Percentiles rank a stretch among this genome's conserved stretches.
These are phyloP conservation scores for Atkinsonella texensis DNA, from an alignment of 2,329 filamentous ascomycete genomes.

Conservation along the genomic window DNA sequence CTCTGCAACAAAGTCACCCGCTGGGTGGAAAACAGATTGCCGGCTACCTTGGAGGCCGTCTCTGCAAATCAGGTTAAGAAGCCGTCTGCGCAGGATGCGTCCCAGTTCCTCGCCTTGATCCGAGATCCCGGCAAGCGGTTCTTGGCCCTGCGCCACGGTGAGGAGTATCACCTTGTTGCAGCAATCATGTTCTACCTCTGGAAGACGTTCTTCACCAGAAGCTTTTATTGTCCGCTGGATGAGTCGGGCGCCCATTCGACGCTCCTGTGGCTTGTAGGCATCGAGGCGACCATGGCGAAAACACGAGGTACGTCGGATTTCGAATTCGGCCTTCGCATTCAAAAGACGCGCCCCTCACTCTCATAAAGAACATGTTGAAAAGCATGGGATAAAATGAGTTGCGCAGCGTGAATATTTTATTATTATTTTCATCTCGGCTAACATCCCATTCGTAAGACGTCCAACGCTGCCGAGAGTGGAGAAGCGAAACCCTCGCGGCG, in stretches of 20 bases:
- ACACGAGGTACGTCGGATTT: slow-evolving; percentile 8
- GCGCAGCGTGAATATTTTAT: no score
- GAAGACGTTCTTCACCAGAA: slow-evolving; percentile 22
- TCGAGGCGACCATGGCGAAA: slow-evolving; percentile 21
- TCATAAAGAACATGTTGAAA: no score
- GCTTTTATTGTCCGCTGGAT: slow-evolving; percentile 25
- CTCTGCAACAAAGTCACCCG: slow-evolving; percentile 22
- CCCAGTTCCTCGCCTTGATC: slow-evolving; percentile 21
- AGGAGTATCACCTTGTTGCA: slow-evolving; percentile 24
- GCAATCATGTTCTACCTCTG: slow-evolving; percentile 27
- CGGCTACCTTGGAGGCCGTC: slow-evolving; percentile 19
- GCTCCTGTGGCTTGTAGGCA: slow-evolving; percentile 20
- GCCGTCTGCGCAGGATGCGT: slow-evolving; percentile 15
- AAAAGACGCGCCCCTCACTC: neutral
- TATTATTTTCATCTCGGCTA: no score
- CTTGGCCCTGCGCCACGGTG: slow-evolving; percentile 18
- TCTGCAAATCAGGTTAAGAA: slow-evolving; percentile 16
- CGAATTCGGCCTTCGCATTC: neutral
- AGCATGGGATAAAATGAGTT: no score
- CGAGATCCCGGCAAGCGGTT: slow-evolving; percentile 23
- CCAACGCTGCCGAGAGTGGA: slow-evolving; percentile 24
- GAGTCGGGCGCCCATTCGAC: slow-evolving; percentile 19
- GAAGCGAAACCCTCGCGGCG: slow-evolving; percentile 24
- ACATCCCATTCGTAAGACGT: slow-evolving; percentile 13
- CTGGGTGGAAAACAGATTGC: slow-evolving; percentile 25